Base-by-base conservation (phyloP, 805 yeast genomes). In the Candida qinlingensis region DNA sequence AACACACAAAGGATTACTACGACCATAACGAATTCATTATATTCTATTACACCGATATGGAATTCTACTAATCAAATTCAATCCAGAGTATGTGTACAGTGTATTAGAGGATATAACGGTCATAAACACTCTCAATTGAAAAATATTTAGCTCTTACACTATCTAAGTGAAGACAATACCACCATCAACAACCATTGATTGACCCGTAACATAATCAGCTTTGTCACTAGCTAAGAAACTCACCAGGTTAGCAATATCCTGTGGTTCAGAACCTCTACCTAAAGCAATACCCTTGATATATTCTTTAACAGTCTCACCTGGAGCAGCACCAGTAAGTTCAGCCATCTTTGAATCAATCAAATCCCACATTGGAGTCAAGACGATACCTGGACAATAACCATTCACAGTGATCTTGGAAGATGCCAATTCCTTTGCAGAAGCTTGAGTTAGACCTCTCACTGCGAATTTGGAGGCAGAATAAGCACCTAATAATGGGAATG, bases 391-490 rank as follows among this genome's bases (percentile, higher is more conserved):
- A 50, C 68, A 67, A 48, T 69, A 65, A 4, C 66, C 53, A 51
- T 71, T 71, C 12, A 70, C 69, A n/a, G 70, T 64, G 47, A 71
- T 67, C 43, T 66, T 63, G 34, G 64, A 46, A 6, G 56, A 47
- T 0, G 72, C 72, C 50, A 65, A 55, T 50, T 71, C 75, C 42
- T 65, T 59, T 5, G 75, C 72, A 47, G 69, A 66, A 12, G 64
- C 58, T 48, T 68, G 68, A 5, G 73, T 69, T 33, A 71, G 53
- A 19, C 62, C 65, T 44, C 60, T 64, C 9, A 71, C 67, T 4
- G 73, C 74, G 44, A 64, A 68, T 48, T 71, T 69, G 7, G 72
- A 54, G 7, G 69, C 63, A 26, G 67, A 61, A 48, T 71, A 71
- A 37, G 61, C 49, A 10, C 68, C 63, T 34, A 68, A 47, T 34